A percentile compares a stretch with the other conserved stretches of the same genome.
These are phyloP conservation scores for Pythium monospermum DNA, from an alignment of 352 stramenopile genomes.

Conservation along the genomic window DNA sequence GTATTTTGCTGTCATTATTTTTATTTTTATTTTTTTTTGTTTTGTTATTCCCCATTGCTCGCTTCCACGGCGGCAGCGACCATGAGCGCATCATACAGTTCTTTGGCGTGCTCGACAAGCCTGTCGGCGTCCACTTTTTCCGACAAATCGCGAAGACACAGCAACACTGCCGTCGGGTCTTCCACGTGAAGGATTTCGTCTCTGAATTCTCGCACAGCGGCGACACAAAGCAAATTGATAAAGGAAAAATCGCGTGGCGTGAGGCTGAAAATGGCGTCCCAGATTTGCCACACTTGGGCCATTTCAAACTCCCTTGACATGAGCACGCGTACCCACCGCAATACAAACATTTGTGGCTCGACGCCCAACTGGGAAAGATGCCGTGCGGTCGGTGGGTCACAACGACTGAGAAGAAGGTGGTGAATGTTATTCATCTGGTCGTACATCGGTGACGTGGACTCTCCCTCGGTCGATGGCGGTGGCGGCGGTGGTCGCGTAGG, in stretches of 20 bases:
- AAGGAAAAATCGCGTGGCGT: conserved; percentile 70
- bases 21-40: too few species aligned
- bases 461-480: conserved; percentile 20
- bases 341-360: conserved; percentile 67
- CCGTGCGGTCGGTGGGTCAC: conserved; percentile 51
- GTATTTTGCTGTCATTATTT: too few species aligned
- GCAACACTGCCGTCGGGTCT: conserved; percentile 50
- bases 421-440: conserved; percentile 76
- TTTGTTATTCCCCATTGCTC: conserved; percentile 14
- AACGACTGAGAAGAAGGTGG: conserved; percentile 52
- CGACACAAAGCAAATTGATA: conserved; percentile 75
- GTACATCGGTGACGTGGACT: conserved; percentile 46
- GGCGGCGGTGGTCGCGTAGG: background rate
- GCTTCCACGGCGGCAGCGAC: conserved; percentile 57
- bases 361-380: conserved; percentile 43
- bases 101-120: conserved; percentile 50
- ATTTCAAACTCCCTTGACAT: conserved; percentile 75
- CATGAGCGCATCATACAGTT: conserved; percentile 63
- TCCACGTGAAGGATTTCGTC: conserved; percentile 59
- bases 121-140: conserved; percentile 41
- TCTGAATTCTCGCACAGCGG: conserved; percentile 56
- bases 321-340: conserved; percentile 71
- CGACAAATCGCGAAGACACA: conserved; percentile 52
- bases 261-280: conserved; percentile 73
- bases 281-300: conserved; percentile 71